Evolutionary conservation across 352 stramenopile genomes (phyloP), one percentile per base, ranked within the genome.

Genomic region (Phytophthora pinifolia): DNA sequence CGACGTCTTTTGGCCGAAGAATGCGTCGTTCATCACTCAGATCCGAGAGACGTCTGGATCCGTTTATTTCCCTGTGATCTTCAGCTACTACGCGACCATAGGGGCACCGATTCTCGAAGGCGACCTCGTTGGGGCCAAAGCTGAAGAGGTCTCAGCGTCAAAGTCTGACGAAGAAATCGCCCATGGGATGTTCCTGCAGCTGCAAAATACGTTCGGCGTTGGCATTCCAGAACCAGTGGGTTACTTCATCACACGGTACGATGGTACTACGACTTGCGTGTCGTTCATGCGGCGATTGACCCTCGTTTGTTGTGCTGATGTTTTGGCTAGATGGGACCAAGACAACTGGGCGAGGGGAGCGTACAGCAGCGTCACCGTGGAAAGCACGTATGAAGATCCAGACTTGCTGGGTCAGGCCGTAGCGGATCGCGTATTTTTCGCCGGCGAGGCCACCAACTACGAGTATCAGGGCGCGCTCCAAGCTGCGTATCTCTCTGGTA

Each of bases 401-500:
- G 76, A 87, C 35, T 44, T 73, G 7, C 32, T 92, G 12, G 64
- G 77, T 2, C 53, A 75, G 25, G 46, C 65, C 0, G 54, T 86
- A 1, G 65, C 31, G 0, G 52, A 61, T n/a, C 65, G 66, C 7
- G 52, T 92, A 29, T 59, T 85, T 44, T 92, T 92, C 27, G 76
- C 76, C 2, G 81, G 81, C 6, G 81, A 92, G 46, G 79, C 77
- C 2, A 92, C 79, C 13, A 83, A 74, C 25, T 80, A 86, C 60
- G 59, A 82, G 29, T 86, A 89, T 41, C 81, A 88, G 50, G 77
- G 76, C 4, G 79, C 79, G 3, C 65, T 88, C n/a, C 77, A 88
- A 44, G 79, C 70, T 1, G 81, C 81, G n/a, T 84, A 82, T 25
- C 50, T 89, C 15, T 86, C 79, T 8, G 76, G 64, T 68, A 58